Base-by-base conservation (phyloP, 202 grass and related monocot genomes). In the Sporobolus alterniflorus region DNA sequence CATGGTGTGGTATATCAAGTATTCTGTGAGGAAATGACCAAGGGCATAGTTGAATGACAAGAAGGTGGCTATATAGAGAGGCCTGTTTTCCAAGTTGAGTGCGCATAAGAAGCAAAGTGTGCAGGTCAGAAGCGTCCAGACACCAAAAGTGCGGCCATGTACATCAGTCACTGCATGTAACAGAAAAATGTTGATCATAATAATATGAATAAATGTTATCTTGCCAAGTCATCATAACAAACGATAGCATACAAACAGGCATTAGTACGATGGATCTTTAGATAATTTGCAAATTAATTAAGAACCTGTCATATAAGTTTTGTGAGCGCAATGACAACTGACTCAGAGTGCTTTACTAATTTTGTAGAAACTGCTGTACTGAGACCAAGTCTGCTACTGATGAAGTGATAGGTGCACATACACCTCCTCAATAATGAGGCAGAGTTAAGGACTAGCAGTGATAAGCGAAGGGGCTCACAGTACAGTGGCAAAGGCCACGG, bases 81-180 rank as follows among this genome's bases (percentile, higher is more conserved):
- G 93, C 77, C 39, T 95, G 63, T 90, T 95, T 76, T 94, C 91
- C 17, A 98, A 85, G 80, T 98, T 98, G 52, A 98, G 79, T 11
- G 96, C 96, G 10, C 96, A 98, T 16, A 98, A 82, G 81, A 98
- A 98, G 54, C 92, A 95, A 44, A 95, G 69, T 10, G 96, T 95
- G 63, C 92, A 98, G 7, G 96, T 95, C 44, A 95, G 73, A 36
- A 98, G 92, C 4, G 92, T 98, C 92, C 96, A 95, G 40, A 95
- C 76, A 51, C 89, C 92, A 78, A 98, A 95, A 34, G 94, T 98
- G 28, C 91, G 90, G 13, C 96, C 96, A 67, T 98, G 96, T 42
- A 98, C 82, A 49, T 98, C 91, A 67, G 92, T 92, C 92, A 98
- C 96, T 95, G 67, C 82, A 90, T 56, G 17, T 24, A 87, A 50